Base-by-base conservation (phyloP, 306 rosid species). In the Cicer arietinum region DNA sequence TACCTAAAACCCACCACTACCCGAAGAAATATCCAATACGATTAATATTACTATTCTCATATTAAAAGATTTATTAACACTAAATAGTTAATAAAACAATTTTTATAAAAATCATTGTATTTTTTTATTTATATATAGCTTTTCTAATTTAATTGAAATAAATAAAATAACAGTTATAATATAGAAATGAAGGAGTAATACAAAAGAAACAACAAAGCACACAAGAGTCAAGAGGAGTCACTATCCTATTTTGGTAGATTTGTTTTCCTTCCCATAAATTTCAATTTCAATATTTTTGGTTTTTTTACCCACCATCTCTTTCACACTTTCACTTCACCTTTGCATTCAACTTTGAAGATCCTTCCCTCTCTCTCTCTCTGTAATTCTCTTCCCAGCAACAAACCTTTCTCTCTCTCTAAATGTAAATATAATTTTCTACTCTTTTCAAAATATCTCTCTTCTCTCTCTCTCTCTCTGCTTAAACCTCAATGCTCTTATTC, bases 341-440 rank as follows among this genome's bases (percentile, higher is more conserved):
- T 25, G 2, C 30, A 1, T 2, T 25, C 2, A 25, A 25, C 3
- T 71, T 76, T 75, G 73, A 69, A 71, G 73, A 77, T 64, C 50
- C 35, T 67, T 60, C 78, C 42, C 65, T 9, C 18, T 18, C n/a
- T 18, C 60, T 22, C 35, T 20, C 64, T 13, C 66, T 75, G 81
- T 78, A 80, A 78, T 61, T 78, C 67, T 70, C 46, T 71, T 51
- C 17, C n/a, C n/a, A 25, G 8, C 13, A 30, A 9, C 75, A 76
- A 47, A 40, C 35, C 51, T 67, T 46, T 41, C 48, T 37, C 22
- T 52, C 57, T n/a, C 57, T 51, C 57, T 6, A 2, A 20, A 17
- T 60, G 74, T 83, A 80, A 85, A 88, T 82, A 75, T 66, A 85
- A 77, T 81, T 75, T 79, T 75, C 74, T 77, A 54, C 56, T 76